These are phyloP conservation scores for Nepenthes alata DNA, from an alignment of 179 eudicot species.

Conservation along the genomic window DNA sequence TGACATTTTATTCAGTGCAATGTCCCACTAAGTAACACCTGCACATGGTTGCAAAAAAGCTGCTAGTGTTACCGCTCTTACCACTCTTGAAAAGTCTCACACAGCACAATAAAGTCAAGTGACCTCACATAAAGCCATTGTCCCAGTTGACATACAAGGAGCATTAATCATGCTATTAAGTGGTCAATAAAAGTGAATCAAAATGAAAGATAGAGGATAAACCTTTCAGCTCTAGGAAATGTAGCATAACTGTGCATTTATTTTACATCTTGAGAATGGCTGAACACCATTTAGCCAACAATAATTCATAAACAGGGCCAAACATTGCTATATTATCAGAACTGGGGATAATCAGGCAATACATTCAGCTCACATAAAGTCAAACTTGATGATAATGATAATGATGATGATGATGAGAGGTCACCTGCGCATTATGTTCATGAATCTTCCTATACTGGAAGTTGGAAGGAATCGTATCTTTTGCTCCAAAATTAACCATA, in stretches of 20 bases:
- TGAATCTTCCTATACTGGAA: constrained; percentile 58
- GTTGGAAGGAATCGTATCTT: constrained; percentile 53
- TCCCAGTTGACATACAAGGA: neutral
- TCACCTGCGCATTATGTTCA: constrained; percentile 80
- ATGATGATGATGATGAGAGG: constrained; percentile 3
- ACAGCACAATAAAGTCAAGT: neutral
- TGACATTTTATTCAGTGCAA: too few relatives aligned
- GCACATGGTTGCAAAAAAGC: constrained; percentile 1
- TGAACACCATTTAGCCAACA: too few relatives aligned
- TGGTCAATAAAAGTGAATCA: neutral
- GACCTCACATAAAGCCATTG: neutral
- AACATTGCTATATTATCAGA: neutral
- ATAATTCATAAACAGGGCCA: too few relatives aligned
- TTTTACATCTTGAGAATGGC: too few relatives aligned
- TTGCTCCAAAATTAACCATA: constrained; percentile 88
- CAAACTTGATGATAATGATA: neutral
- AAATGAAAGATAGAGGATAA: too few relatives aligned
- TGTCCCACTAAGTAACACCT: constrained; percentile 40
- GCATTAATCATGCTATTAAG: too few relatives aligned
- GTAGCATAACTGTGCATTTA: too few relatives aligned
- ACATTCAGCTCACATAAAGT: too few relatives aligned
- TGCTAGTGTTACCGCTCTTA: too few relatives aligned
- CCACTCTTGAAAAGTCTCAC: neutral
- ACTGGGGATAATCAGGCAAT: neutral
- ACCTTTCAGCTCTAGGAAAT: neutral